These are phyloP conservation scores for Corymbia citriodora DNA, from an alignment of 441 rosid species.

Conservation along the genomic window DNA sequence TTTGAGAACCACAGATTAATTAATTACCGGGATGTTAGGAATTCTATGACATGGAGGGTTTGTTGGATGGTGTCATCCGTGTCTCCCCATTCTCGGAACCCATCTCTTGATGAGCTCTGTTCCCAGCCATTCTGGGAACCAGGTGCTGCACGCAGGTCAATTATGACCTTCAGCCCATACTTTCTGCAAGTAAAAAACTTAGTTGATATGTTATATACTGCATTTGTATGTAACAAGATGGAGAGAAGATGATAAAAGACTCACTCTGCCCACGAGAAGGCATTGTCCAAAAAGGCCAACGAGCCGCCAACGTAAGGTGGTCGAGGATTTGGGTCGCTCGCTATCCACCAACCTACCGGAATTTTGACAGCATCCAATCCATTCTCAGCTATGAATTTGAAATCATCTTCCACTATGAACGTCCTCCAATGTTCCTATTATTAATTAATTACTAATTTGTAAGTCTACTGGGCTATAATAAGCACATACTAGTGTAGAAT, in stretches of 20 bases:
- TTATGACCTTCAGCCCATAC: conserved; percentile 29
- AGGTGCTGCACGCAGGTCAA: conserved; percentile 16
- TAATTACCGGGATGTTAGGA: conserved; percentile 35
- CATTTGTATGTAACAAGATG: neutral
- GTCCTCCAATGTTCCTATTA: neutral
- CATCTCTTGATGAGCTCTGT: conserved; percentile 48
- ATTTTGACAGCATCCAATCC: neutral
- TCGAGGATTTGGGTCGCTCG: neutral
- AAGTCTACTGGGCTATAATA: neutral
- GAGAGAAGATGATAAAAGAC: neutral
- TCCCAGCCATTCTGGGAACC: conserved; percentile 46
- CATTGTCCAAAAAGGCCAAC: neutral
- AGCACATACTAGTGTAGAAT: neutral
- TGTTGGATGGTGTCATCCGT: conserved; percentile 34
- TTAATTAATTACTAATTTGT: too few relatives aligned
- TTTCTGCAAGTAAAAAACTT: conserved; percentile 19
- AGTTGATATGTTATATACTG: neutral
- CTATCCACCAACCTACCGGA: neutral
- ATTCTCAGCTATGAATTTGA: neutral
- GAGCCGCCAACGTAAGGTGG: neutral
- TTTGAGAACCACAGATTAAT: neutral
- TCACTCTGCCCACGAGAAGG: neutral
- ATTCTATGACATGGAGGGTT: conserved; percentile 41
- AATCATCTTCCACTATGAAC: neutral
- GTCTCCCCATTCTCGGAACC: conserved; percentile 45